These are phyloP conservation scores for Colletotrichum theobromicola DNA, from an alignment of 2,329 filamentous ascomycete genomes.

Conservation along the genomic window DNA sequence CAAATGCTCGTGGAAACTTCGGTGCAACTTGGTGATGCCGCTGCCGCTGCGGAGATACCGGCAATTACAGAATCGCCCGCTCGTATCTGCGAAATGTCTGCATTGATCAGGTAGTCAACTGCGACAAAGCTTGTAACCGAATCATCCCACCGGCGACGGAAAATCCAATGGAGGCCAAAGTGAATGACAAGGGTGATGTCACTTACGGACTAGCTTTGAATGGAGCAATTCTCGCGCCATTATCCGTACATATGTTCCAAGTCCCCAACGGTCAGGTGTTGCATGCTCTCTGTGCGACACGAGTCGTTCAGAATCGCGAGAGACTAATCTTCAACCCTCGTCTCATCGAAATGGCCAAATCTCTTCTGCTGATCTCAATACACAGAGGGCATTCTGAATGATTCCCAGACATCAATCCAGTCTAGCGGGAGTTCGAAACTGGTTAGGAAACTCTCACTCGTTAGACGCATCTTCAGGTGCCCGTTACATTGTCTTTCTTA, in stretches of 20 bases:
- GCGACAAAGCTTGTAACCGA: background rate
- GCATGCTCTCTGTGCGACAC: background rate
- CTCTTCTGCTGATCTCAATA: background rate
- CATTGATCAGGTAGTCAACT: background rate
- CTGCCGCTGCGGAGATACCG: background rate
- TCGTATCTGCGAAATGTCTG: background rate
- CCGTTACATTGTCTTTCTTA: background rate
- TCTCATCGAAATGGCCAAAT: background rate
- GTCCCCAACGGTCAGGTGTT: background rate
- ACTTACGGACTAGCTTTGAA: background rate
- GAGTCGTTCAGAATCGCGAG: background rate
- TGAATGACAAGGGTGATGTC: background rate
- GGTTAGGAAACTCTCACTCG: background rate
- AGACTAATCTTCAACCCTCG: background rate
- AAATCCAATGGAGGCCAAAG: background rate
- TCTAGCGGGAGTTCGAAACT: background rate
- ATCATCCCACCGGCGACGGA: background rate
- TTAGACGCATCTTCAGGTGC: background rate
- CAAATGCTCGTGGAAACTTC: background rate
- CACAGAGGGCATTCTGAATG: background rate
- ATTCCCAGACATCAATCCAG: background rate
- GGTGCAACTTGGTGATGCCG: background rate
- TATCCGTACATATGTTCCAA: too few species aligned
- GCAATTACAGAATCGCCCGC: background rate
- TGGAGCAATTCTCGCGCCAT: background rate